Evolutionary conservation across 306 rosid genomes (phyloP).

Genomic region (Argentina anserina): DNA sequence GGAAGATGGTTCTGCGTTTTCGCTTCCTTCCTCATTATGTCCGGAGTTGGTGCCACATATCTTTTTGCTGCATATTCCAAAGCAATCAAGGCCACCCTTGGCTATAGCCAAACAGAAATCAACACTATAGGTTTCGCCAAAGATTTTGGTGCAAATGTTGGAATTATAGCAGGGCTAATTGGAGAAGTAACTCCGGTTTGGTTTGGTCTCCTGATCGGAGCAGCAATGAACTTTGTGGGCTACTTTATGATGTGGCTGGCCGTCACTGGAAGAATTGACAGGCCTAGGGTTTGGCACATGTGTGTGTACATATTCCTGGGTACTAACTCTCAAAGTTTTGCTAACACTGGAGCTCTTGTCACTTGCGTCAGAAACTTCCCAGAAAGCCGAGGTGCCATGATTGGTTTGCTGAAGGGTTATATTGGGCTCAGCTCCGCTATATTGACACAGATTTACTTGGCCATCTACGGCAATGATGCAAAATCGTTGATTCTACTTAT

Average conservation of each 20-base stretch:
- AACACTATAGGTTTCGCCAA: slow-evolving; percentile 1
- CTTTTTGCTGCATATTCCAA: slow-evolving; percentile 33
- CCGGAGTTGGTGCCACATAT: slow-evolving; percentile 49
- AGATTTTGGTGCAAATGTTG: slow-evolving; percentile 3
- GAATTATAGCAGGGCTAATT: slow-evolving; percentile 7
- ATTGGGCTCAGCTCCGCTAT: slow-evolving; percentile 12
- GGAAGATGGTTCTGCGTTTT: slow-evolving; percentile 50
- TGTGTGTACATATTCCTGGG: slow-evolving; percentile 39
- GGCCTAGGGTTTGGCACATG: slow-evolving; percentile 5
- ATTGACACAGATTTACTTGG: slow-evolving; percentile 17
- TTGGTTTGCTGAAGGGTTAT: slow-evolving; percentile 31
- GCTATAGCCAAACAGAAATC: slow-evolving; percentile 20
- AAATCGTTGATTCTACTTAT: slow-evolving; percentile 10
- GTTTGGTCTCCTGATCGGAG: slow-evolving; percentile 3
- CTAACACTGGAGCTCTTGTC: slow-evolving; percentile 23
- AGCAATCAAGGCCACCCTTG: slow-evolving; percentile 33
- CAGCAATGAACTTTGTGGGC: background rate
- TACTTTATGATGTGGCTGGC: slow-evolving; percentile 48
- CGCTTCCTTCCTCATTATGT: slow-evolving; percentile 50
- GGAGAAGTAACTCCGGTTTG: slow-evolving; percentile 5
- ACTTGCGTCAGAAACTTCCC: slow-evolving; percentile 51
- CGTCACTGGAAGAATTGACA: slow-evolving; percentile 32
- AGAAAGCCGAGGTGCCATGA: slow-evolving; percentile 43
- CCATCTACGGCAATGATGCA: slow-evolving; percentile 9
- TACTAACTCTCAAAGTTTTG: slow-evolving; percentile 43